phyloP scores from a whole-genome alignment of 2,329 filamentous ascomycete species.

The Ophiosphaerella korrae region DNA sequence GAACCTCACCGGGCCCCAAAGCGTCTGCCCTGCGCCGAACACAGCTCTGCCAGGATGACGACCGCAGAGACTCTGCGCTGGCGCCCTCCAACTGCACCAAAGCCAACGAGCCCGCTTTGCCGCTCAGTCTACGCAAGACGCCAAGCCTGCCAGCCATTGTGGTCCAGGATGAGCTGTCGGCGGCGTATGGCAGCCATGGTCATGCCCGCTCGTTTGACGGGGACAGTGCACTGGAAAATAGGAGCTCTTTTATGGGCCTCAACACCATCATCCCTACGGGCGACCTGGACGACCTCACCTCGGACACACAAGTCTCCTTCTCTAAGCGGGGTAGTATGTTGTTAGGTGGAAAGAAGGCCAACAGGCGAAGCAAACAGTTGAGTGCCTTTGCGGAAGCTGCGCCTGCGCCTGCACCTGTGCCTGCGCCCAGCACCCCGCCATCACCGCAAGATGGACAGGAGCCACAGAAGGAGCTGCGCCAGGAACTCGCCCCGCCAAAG shows the following conservation, averaged over 20 bases:
- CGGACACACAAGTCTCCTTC: slow-evolving; percentile 60
- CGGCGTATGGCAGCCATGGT: slow-evolving; percentile 6
- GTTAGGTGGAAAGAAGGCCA: slow-evolving; percentile 58
- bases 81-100: slow-evolving; percentile 43
- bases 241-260: slow-evolving; percentile 53
- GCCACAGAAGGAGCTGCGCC: slow-evolving; percentile 2
- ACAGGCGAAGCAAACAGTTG: slow-evolving; percentile 40
- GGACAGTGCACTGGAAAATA: slow-evolving; percentile 11
- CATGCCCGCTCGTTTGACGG: slow-evolving; percentile 12
- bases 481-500: slow-evolving; percentile 24
- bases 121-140: slow-evolving; percentile 41
- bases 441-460: background rate
- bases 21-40: slow-evolving; percentile 38
- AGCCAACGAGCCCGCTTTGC: slow-evolving; percentile 37
- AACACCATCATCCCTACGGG: slow-evolving; percentile 61
- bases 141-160: slow-evolving; percentile 53
- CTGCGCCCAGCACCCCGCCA: slow-evolving; percentile 18
- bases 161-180: slow-evolving; percentile 47
- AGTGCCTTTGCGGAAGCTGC: slow-evolving; percentile 27
- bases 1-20: slow-evolving; percentile 44
- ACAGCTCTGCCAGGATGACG: slow-evolving; percentile 39
- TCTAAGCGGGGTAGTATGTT: slow-evolving; percentile 66
- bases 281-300: slow-evolving; percentile 58
- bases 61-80: slow-evolving; percentile 49
- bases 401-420: slow-evolving; percentile 12